Evolutionary conservation across 2,329 filamentous ascomycete genomes (phyloP).

Genomic region (Penicillium palitans): DNA sequence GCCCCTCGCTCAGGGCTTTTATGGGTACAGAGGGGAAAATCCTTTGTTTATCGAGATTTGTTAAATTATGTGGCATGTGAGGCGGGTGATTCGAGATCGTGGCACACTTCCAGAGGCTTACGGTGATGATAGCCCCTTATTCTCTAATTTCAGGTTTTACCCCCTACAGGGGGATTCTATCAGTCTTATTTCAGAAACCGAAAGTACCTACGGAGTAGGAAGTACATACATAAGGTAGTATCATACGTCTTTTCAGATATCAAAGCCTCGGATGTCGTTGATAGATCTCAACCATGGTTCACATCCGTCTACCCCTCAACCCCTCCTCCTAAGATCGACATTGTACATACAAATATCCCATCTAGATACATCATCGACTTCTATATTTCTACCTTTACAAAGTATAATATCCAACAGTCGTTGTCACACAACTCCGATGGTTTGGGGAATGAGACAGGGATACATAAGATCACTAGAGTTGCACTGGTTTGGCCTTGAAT

Average conservation of each 20-base stretch:
- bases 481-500: conserved; percentile 1
- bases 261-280: neutral
- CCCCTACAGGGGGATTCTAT: conserved; percentile 5
- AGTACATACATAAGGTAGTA: no score
- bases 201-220: no score
- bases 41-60: conserved; percentile 19
- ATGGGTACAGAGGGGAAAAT: conserved; percentile 3
- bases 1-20: conserved; percentile 8
- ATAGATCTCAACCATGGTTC: conserved; percentile 25
- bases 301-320: conserved; percentile 16
- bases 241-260: neutral
- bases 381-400: neutral
- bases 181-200: neutral
- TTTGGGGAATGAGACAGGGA: conserved; percentile 27
- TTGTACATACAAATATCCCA: neutral
- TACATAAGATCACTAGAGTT: conserved; percentile 7
- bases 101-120: conserved; percentile 16
- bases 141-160: neutral
- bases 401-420: neutral
- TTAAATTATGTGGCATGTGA: conserved; percentile 30
- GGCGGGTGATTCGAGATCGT: conserved; percentile 26
- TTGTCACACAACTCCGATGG: conserved; percentile 21
- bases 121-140: conserved; percentile 6
- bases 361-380: neutral
- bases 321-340: conserved; percentile 4